Evolutionary conservation across 2,329 filamentous ascomycete species (phyloP).

Genomic region (Orbilia ellipsospora): DNA sequence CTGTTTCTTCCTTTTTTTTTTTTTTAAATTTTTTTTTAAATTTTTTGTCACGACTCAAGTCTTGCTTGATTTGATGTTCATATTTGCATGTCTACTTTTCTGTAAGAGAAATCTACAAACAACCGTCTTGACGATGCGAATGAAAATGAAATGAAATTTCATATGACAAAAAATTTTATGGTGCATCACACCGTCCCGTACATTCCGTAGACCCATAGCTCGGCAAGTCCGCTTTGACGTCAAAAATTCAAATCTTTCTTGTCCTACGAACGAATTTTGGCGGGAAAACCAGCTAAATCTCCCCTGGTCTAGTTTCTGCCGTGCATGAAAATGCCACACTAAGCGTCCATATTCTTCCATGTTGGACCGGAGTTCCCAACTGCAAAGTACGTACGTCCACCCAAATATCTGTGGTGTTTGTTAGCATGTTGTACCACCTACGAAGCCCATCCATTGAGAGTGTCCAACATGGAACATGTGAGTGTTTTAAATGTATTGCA

Average conservation of each 20-base stretch:
- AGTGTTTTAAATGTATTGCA: slow-evolving; percentile 46
- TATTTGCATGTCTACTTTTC: slow-evolving; percentile 41
- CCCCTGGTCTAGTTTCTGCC: slow-evolving; percentile 16
- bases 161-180: slow-evolving; percentile 16
- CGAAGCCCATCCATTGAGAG: too few relatives aligned
- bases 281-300: slow-evolving; percentile 7
- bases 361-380: slow-evolving; percentile 3
- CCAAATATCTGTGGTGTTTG: too few relatives aligned
- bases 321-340: slow-evolving; percentile 3
- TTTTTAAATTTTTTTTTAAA: slow-evolving; percentile 9
- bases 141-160: slow-evolving; percentile 30
- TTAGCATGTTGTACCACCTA: too few relatives aligned
- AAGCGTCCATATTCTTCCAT: slow-evolving; percentile 15
- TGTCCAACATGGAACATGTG: not conserved
- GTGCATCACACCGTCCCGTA: too few relatives aligned
- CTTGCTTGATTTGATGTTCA: slow-evolving; percentile 28
- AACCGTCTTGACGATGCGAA: slow-evolving; percentile 12
- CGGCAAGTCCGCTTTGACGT: slow-evolving; percentile 10
- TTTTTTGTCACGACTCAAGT: slow-evolving; percentile 7
- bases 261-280: too few relatives aligned
- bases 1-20: not conserved
- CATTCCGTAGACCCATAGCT: slow-evolving; percentile 6
- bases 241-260: slow-evolving; percentile 9
- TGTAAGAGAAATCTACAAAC: slow-evolving; percentile 25
- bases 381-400: not conserved